Evolutionary conservation across 2,329 filamentous ascomycete species (phyloP).

Genomic region (Ophiocordyceps polyrhachis-furcata): DNA sequence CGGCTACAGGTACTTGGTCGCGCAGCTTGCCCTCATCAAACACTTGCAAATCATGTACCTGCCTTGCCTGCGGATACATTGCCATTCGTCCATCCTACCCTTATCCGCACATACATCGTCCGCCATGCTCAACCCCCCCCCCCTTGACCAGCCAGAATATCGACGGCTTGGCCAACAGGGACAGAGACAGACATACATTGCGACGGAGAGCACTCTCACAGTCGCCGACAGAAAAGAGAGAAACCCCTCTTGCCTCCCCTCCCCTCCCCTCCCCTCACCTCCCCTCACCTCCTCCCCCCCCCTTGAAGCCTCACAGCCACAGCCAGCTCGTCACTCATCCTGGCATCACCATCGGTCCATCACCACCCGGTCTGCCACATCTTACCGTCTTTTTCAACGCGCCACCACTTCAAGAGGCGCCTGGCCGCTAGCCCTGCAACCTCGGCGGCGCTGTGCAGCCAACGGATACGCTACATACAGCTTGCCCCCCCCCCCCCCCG

Average conservation of each 20-base stretch:
- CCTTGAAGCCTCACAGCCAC: background rate
- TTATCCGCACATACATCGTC: too few relatives aligned
- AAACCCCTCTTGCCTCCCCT: background rate
- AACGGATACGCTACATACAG: background rate
- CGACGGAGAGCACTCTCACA: too few relatives aligned
- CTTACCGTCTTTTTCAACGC: slow-evolving; percentile 1
- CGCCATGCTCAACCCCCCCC: too few relatives aligned
- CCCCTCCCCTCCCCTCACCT: background rate
- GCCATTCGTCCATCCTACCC: too few relatives aligned
- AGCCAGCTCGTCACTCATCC: background rate
- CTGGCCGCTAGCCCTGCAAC: slow-evolving; percentile 3
- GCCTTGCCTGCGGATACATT: too few relatives aligned
- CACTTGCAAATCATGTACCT: too few relatives aligned
- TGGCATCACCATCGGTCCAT: background rate
- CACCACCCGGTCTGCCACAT: background rate
- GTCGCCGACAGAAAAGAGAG: background rate
- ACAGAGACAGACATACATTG: too few relatives aligned
- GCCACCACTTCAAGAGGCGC: slow-evolving; percentile 1
- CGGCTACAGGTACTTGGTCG: too few relatives aligned
- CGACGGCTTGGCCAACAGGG: too few relatives aligned
- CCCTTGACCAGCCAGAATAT: too few relatives aligned
- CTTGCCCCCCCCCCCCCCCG: background rate
- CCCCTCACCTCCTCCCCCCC: background rate
- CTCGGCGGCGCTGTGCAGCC: slow-evolving; percentile 2
- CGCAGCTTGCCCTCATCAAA: too few relatives aligned